phyloP scores from a whole-genome alignment of 768 basidiomycete genomes.

The Russula foetens region DNA sequence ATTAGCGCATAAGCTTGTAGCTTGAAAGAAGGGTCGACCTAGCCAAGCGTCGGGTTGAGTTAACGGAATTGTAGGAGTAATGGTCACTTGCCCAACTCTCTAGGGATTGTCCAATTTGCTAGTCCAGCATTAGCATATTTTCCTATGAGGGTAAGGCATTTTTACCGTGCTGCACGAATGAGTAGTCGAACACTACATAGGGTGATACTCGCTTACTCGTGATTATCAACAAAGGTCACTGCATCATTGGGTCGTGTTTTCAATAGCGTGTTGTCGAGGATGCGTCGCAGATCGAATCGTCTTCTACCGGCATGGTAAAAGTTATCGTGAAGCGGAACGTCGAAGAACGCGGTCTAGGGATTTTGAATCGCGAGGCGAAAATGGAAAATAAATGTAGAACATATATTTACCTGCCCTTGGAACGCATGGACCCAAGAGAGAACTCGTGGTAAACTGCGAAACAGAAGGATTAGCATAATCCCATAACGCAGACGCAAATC shows the following conservation, averaged over 20 bases:
- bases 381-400: not conserved
- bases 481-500: not conserved
- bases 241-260: conserved; percentile 66
- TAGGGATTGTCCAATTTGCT: conserved; percentile 65
- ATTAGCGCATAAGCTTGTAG: conserved; percentile 77
- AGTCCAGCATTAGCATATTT: not conserved
- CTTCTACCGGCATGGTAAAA: conserved; percentile 72
- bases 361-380: not conserved
- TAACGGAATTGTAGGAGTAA: not conserved
- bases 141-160: not conserved
- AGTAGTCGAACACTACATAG: conserved; percentile 5
- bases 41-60: not conserved
- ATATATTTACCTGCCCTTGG: conserved; percentile 56
- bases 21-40: conserved; percentile 71
- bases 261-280: conserved; percentile 64
- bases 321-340: conserved; percentile 83
- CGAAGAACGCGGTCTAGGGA: conserved; percentile 76
- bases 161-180: conserved; percentile 49
- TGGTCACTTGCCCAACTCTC: conserved; percentile 67
- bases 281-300: conserved; percentile 66
- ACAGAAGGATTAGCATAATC: conserved; percentile 26
- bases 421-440: conserved; percentile 53
- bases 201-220: conserved; percentile 50
- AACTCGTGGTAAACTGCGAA: conserved; percentile 33
- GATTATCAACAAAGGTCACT: conserved; percentile 87